Conservation (phyloP, 129 eudicot species). For the Artemisia argyi region DNA sequence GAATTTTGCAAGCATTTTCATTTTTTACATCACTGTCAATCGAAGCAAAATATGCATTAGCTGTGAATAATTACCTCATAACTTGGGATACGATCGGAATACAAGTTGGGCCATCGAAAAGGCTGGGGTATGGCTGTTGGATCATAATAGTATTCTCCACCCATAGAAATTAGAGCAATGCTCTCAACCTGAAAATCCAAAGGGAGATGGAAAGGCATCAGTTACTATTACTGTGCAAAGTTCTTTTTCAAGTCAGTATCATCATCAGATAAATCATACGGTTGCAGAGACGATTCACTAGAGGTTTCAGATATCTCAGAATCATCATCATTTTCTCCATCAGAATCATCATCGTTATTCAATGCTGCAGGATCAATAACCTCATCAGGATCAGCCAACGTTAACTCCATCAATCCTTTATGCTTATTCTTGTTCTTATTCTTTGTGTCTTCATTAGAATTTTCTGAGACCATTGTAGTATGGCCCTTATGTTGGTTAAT, state of each 20-base stretch:
- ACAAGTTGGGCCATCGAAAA: conserved; percentile 38
- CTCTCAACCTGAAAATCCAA: conserved; percentile 40
- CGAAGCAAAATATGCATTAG: neutral
- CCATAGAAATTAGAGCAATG: conserved; percentile 22
- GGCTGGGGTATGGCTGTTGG: conserved; percentile 36
- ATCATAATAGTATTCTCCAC: conserved; percentile 25
- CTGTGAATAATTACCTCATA: conserved; percentile 36
- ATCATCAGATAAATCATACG: conserved; percentile 89
- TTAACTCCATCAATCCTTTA: conserved; percentile 41
- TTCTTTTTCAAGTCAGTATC: conserved; percentile 75
- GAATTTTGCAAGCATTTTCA: too few species aligned
- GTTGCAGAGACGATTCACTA: conserved; percentile 82
- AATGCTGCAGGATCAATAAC: conserved; percentile 76
- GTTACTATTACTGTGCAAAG: conserved; percentile 45
- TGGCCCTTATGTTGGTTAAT: conserved; percentile 13
- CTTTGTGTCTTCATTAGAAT: conserved; percentile 25
- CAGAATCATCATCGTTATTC: conserved; percentile 44
- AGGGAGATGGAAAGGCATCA: conserved; percentile 14
- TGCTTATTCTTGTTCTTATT: conserved; percentile 29
- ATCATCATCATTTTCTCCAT: conserved; percentile 48
- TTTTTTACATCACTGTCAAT: neutral
- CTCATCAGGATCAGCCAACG: conserved; percentile 84
- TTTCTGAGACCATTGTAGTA: conserved; percentile 22
- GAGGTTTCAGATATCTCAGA: conserved; percentile 69
- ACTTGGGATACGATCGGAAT: conserved; percentile 45